Percentiles rank a stretch among this genome's conserved stretches.
These are phyloP conservation scores for Hypoxylon cercidicola DNA, from an alignment of 495 filamentous ascomycete species.

Conservation along the genomic window DNA sequence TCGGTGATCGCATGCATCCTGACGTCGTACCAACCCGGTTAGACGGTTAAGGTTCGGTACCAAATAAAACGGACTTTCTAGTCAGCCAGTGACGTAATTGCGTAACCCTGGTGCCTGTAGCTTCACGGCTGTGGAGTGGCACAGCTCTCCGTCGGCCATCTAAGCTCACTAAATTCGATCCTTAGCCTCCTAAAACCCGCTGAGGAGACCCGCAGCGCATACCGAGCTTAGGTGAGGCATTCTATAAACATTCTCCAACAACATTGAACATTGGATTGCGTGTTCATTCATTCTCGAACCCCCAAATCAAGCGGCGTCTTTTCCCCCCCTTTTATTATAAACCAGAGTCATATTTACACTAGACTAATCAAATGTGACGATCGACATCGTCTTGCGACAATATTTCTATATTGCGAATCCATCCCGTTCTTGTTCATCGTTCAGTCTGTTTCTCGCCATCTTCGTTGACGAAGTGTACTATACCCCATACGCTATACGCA, in stretches of 20 bases:
- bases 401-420: constrained; percentile 6
- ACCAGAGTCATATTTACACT: constrained; percentile 16
- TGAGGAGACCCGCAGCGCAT: constrained; percentile 6
- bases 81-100: constrained; percentile 21
- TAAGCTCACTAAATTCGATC: not conserved
- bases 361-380: not conserved
- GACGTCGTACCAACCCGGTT: constrained; percentile 26
- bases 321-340: constrained; percentile 5
- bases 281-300: constrained; percentile 9
- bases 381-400: constrained; percentile 4
- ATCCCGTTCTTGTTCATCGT: constrained; percentile 1
- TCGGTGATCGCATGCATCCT: constrained; percentile 6
- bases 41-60: constrained; percentile 10
- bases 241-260: constrained; percentile 7
- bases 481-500: not conserved
- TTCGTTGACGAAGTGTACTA: constrained; percentile 23
- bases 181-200: constrained; percentile 13
- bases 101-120: not conserved
- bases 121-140: constrained; percentile 2
- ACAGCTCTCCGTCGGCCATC: constrained; percentile 6
- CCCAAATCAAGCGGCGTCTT: not conserved
- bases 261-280: constrained; percentile 18
- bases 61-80: too few relatives aligned
- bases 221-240: not conserved
- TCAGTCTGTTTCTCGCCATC: not conserved